Percentiles rank a stretch among this genome's conserved stretches.
Evolutionary conservation across 1,284 basidiomycete genomes (phyloP).

Genomic region (Lentinula novae-zelandiae): DNA sequence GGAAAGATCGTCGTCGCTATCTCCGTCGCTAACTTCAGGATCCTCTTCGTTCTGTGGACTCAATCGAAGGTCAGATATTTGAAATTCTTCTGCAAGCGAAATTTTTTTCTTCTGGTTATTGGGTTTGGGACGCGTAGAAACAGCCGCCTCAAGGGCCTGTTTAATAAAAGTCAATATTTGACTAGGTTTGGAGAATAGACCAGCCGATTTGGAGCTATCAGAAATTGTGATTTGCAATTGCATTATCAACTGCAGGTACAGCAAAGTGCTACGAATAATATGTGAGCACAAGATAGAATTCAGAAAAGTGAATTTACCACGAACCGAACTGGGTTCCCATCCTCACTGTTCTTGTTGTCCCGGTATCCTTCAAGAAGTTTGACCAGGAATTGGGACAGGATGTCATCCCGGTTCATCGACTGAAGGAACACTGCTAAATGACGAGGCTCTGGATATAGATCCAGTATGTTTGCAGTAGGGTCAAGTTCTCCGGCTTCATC

Average conservation of each 20-base stretch:
- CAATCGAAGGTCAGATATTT: conserved; percentile 37
- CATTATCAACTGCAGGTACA: conserved; percentile 75
- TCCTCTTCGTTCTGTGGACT: conserved; percentile 33
- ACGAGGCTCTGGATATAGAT: conserved; percentile 68
- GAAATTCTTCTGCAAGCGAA: background rate
- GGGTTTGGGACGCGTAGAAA: conserved; percentile 15
- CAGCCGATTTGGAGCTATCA: conserved; percentile 47
- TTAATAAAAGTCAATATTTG: conserved; percentile 80
- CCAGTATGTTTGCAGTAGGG: conserved; percentile 56
- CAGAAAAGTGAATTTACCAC: conserved; percentile 13
- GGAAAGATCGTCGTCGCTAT: conserved; percentile 61
- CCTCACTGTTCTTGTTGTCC: conserved; percentile 33
- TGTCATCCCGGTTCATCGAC: conserved; percentile 60
- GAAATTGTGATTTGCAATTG: conserved; percentile 73
- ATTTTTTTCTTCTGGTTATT: background rate
- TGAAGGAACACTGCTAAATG: conserved; percentile 66
- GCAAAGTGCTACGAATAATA: conserved; percentile 34
- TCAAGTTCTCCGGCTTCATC: conserved; percentile 42
- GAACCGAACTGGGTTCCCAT: conserved; percentile 51
- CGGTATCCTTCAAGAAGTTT: conserved; percentile 70
- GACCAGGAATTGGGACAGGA: conserved; percentile 72
- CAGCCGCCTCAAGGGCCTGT: conserved; percentile 47
- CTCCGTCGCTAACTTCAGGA: conserved; percentile 31
- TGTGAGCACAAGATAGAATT: background rate
- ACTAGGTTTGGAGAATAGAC: conserved; percentile 66